Evolutionary conservation across 768 basidiomycete species (phyloP), one percentile per base, ranked within the genome.

Genomic region (Pluteus cervinus): DNA sequence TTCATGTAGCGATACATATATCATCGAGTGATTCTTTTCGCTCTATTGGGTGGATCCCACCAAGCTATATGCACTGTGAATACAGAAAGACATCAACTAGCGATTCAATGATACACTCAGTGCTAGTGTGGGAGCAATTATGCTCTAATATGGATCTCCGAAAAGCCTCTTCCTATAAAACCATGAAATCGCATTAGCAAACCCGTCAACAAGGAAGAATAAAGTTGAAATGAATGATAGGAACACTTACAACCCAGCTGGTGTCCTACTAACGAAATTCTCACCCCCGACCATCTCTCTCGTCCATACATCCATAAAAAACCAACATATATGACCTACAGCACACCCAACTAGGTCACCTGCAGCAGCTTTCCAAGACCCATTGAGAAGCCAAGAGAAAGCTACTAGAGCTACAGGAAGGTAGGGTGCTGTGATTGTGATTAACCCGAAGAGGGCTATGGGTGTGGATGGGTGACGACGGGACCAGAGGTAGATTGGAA

Each of bases 401-500:
- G 69, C 84, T 15, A 97, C 86, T 23, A 98, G 81, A 0, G 90
- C 91, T 21, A 93, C 61, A 2, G 94, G 94, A 5, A 99, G 80
- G 58, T 99, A 97, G 0, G 94, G 90, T 0, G 94, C 94, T 0
- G 89, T 85, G 53, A 99, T 92, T 3, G 89, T 97, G 51, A 98
- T 71, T 18, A 98, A 67, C 7, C 94, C 94, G 50, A 99, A 96
- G 11, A 99, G 76, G 3, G 90, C 93, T 41, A 99, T 91, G n/a
- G 90, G 89, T 3, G 91, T 89, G 4, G 84, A 79, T 3, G 94
- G 92, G 56, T 99, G 94, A 15, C 92, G 74, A 37, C 94, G 70
- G 12, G 92, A 91, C 96, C 96, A 99, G 42, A 98, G 70, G 58
- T 99, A 99, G 26, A 97, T 96, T 3, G 94, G 86, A 2, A 94